Conservation (phyloP, 768 basidiomycete genomes). For the Hypsizygus marmoreus region DNA sequence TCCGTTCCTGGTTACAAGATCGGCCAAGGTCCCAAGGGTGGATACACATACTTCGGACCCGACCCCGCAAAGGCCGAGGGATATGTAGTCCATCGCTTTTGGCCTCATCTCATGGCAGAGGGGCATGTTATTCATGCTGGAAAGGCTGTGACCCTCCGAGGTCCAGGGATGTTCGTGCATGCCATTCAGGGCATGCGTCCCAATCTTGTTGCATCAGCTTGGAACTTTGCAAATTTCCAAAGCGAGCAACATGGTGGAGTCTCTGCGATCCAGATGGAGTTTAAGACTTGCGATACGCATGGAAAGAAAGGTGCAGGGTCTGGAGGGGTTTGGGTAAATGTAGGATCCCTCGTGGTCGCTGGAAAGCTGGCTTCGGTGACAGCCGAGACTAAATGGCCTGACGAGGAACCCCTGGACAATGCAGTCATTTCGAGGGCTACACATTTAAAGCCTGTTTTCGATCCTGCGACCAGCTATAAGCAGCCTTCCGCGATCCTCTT, state of each 20-base stretch:
- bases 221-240: slow-evolving; percentile 97
- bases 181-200: slow-evolving; percentile 99
- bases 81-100: slow-evolving; percentile 90
- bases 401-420: slow-evolving; percentile 48
- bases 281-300: slow-evolving; percentile 78
- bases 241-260: slow-evolving; percentile 71
- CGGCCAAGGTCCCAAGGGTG: slow-evolving; percentile 85
- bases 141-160: slow-evolving; percentile 54
- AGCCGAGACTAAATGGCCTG: slow-evolving; percentile 77
- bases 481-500: slow-evolving; percentile 70
- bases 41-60: slow-evolving; percentile 84
- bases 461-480: slow-evolving; percentile 81
- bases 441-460: slow-evolving; percentile 61
- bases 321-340: slow-evolving; percentile 80
- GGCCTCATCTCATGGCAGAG: slow-evolving; percentile 65
- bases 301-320: slow-evolving; percentile 80
- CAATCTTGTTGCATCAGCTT: slow-evolving; percentile 86
- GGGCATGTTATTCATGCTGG: slow-evolving; percentile 75
- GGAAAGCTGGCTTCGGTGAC: slow-evolving; percentile 78
- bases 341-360: slow-evolving; percentile 83
- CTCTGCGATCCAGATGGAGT: slow-evolving; percentile 94
- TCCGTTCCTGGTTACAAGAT: slow-evolving; percentile 87
- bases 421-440: slow-evolving; percentile 63
- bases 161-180: slow-evolving; percentile 86
- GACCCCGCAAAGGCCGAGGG: slow-evolving; percentile 72